Percentiles rank a stretch among this genome's conserved stretches.
phyloP scores from a whole-genome alignment of 2,329 filamentous ascomycete genomes.

The Aspergillus uvarum region DNA sequence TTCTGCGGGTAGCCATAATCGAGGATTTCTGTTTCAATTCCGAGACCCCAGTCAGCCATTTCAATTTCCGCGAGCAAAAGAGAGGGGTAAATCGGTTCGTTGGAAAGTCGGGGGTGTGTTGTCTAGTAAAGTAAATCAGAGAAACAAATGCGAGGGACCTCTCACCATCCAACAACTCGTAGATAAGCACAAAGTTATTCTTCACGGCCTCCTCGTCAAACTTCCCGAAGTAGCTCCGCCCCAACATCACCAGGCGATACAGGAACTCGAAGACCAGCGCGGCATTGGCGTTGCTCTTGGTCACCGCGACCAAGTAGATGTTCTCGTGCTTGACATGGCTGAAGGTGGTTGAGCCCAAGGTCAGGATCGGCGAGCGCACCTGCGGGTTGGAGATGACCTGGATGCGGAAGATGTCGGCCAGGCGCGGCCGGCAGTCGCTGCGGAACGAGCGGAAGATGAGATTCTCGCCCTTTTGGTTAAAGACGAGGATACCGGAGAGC shows the following conservation, averaged over 20 bases:
- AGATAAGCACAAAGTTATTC: conserved; percentile 99
- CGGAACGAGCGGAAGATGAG: conserved; percentile 99
- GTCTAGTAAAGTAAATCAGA: too few species aligned
- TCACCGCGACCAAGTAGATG: conserved; percentile 95
- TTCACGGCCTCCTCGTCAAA: conserved; percentile 99
- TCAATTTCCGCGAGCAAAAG: too few species aligned
- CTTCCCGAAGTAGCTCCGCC: conserved; percentile 96
- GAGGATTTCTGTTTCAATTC: conserved; percentile 70
- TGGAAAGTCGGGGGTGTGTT: too few species aligned
- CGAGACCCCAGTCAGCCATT: too few species aligned
- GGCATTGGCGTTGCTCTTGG: conserved; percentile 98
- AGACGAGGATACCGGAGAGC: conserved; percentile 95
- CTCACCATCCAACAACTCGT: conserved; percentile 89
- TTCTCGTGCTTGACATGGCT: conserved; percentile 99
- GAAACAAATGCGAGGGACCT: too few species aligned
- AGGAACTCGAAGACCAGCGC: conserved; percentile 97
- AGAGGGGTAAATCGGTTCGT: too few species aligned
- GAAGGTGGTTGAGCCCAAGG: conserved; percentile 95
- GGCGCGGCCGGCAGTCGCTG: conserved; percentile 94
- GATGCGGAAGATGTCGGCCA: conserved; percentile 98
- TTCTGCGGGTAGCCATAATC: conserved; percentile 99
- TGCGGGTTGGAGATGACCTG: conserved; percentile 98
- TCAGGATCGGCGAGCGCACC: conserved; percentile 95
- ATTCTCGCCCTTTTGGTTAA: conserved; percentile 99
- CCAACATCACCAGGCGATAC: conserved; percentile 84